phyloP scores from a whole-genome alignment of 805 yeast species.

The Kodamaea nitidulidarum region DNA sequence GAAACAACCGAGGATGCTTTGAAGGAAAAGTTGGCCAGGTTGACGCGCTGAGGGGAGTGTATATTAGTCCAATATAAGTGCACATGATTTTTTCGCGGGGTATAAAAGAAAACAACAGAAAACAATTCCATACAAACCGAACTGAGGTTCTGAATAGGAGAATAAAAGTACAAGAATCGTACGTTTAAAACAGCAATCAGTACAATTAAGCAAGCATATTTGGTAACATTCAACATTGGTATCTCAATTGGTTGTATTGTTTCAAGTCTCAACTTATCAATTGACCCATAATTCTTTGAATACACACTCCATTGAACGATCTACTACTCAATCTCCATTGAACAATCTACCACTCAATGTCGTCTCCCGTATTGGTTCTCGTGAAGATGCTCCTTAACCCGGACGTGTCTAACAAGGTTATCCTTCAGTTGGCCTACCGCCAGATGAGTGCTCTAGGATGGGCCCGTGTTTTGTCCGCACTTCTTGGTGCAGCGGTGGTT shows the following conservation, averaged over 20 bases:
- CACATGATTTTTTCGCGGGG: constrained; percentile 3
- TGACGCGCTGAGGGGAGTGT: constrained; percentile 12
- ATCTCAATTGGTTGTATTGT: no score
- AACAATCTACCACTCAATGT: no score
- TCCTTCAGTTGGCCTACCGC: constrained; percentile 33
- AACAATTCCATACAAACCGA: background rate
- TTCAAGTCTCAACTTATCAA: no score
- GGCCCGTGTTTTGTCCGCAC: constrained; percentile 29
- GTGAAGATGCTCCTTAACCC: constrained; percentile 36
- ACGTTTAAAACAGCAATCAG: no score
- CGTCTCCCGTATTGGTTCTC: constrained; percentile 22
- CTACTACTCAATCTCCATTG: no score
- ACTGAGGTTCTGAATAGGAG: no score
- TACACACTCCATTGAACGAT: no score
- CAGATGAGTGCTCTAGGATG: constrained; percentile 33
- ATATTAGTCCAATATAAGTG: background rate
- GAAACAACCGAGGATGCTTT: constrained; percentile 68
- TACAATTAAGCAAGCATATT: no score
- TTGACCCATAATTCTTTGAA: no score
- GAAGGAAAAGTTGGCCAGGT: constrained; percentile 57
- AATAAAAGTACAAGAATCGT: no score
- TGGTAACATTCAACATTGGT: no score
- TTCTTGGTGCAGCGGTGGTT: constrained; percentile 32
- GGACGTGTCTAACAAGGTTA: constrained; percentile 35
- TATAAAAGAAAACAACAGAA: background rate